Evolutionary conservation across 1,284 basidiomycete species (phyloP).

Genomic region (Entoloma clypeatum): DNA sequence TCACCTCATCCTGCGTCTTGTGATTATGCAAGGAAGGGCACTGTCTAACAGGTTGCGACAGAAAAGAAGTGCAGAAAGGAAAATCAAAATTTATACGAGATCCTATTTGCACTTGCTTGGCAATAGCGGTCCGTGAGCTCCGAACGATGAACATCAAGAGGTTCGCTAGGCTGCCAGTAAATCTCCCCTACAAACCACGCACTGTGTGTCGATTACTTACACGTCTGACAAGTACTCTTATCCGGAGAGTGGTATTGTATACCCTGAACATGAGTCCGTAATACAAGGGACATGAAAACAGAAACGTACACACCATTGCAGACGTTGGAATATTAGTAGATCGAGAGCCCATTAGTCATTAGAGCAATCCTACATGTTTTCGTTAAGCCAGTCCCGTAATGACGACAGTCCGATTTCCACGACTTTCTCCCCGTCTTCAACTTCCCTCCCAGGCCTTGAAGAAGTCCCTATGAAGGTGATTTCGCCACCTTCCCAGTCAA

Average conservation of each 20-base stretch:
- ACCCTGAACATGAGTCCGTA: too few relatives aligned
- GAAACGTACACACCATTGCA: constrained; percentile 1
- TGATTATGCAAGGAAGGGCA: constrained; percentile 50
- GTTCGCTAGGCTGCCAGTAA: too few relatives aligned
- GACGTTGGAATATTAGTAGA: neutral
- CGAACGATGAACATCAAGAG: too few relatives aligned
- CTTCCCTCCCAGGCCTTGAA: constrained; percentile 37
- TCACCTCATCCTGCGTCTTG: constrained; percentile 59
- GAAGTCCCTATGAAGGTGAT: constrained; percentile 61
- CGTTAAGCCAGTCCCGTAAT: constrained; percentile 50
- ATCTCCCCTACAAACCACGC: too few relatives aligned
- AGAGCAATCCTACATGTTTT: constrained; percentile 31
- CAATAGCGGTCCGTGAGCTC: neutral
- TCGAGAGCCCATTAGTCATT: neutral
- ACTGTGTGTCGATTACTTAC: too few relatives aligned
- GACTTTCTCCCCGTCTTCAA: constrained; percentile 34
- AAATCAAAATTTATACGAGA: constrained; percentile 4
- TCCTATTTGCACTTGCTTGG: constrained; percentile 15
- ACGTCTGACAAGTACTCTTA: too few relatives aligned
- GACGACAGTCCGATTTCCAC: constrained; percentile 40
- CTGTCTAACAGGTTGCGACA: constrained; percentile 72
- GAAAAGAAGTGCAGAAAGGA: constrained; percentile 14
- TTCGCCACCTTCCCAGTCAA: constrained; percentile 77
- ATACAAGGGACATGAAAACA: too few relatives aligned
- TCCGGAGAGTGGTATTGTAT: too few relatives aligned